Evolutionary conservation across 2,329 filamentous ascomycete species (phyloP).

Genomic region (Chaetomium sp.): DNA sequence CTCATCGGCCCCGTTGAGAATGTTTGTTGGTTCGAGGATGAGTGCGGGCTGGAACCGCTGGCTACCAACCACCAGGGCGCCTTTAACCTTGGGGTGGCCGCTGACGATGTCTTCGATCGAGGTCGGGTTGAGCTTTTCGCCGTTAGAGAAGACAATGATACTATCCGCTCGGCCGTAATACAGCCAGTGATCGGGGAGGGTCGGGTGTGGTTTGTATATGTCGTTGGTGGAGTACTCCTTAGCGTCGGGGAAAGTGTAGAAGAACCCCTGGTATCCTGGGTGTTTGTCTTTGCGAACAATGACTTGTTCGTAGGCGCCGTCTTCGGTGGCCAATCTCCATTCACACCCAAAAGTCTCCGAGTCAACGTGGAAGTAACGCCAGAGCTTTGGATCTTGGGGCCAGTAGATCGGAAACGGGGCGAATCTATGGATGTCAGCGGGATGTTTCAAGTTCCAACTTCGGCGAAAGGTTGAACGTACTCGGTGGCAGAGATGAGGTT

Average conservation of each 20-base stretch:
- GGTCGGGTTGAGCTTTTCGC: constrained; percentile 45
- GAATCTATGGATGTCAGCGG: constrained; percentile 24
- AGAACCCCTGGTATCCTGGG: constrained; percentile 33
- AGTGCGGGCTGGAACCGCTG: constrained; percentile 41
- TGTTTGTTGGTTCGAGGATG: constrained; percentile 38
- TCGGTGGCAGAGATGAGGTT: constrained; percentile 40
- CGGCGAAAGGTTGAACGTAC: constrained; percentile 24
- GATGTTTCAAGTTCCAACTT: neutral
- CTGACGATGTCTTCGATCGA: constrained; percentile 36
- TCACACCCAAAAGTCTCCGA: constrained; percentile 36
- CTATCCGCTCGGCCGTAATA: constrained; percentile 36
- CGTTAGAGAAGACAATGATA: constrained; percentile 44
- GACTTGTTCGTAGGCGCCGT: constrained; percentile 34
- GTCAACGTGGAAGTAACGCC: constrained; percentile 40
- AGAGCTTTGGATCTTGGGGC: constrained; percentile 30
- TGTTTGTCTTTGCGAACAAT: constrained; percentile 33
- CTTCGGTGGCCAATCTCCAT: constrained; percentile 31
- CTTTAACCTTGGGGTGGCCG: constrained; percentile 34
- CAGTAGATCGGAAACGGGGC: constrained; percentile 31
- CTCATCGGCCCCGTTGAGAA: constrained; percentile 26
- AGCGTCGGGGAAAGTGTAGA: constrained; percentile 35
- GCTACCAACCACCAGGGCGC: constrained; percentile 40
- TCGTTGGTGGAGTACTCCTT: constrained; percentile 40
- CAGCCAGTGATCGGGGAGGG: constrained; percentile 31
- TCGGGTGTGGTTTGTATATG: constrained; percentile 36